Base-by-base conservation (phyloP, 2,329 filamentous ascomycete genomes). In the Chrysosporium queenslandicum region DNA sequence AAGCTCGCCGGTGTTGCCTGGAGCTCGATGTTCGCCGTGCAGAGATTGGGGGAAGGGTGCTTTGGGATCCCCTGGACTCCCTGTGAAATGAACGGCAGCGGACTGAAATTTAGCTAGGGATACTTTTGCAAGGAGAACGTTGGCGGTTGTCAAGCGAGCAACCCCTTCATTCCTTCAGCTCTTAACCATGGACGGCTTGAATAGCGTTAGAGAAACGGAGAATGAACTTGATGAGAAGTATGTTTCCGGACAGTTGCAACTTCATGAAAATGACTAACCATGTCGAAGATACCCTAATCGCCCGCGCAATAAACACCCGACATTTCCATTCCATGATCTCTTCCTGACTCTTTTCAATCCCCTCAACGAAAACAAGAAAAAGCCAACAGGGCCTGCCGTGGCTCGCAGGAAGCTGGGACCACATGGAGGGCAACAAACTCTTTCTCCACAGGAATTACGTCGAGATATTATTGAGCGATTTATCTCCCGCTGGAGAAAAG, bases 401-500 rank as follows among this genome's bases (percentile, higher is more conserved):
- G 71, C 75, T 23, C 76, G 79, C 32, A 71, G 72, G 56, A 86
- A 82, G 64, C 69, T 73, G 52, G 83, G 81, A 0, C 78, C 80
- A 2, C 59, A 64, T 55, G 55, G 58, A 6, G 56, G 63, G 4
- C 52, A 61, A 7, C 68, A 72, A 7, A 72, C 70, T 4, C 72
- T 81, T 7, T 83, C 82, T 2, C 83, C 87, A 0, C 81, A 91
- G 58, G 89, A 96, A 65, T 79, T 85, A 56, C 81, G 88, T 34
- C 80, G 85, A 0, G 80, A 82, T 60, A 86, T 96, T 58, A 88
- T 98, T 58, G 81, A 90, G 52, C 77, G 84, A 6, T 98, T 95
- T 71, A 87, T 98, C 59, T 78, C 79, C 12, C 78, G 81, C 66
- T 98, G 92, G 92, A 81, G 90, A 36, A 81, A 81, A 52, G 83